Evolutionary conservation across 208 protist species (phyloP).

Genomic region (Acanthamoeba polyphaga): DNA sequence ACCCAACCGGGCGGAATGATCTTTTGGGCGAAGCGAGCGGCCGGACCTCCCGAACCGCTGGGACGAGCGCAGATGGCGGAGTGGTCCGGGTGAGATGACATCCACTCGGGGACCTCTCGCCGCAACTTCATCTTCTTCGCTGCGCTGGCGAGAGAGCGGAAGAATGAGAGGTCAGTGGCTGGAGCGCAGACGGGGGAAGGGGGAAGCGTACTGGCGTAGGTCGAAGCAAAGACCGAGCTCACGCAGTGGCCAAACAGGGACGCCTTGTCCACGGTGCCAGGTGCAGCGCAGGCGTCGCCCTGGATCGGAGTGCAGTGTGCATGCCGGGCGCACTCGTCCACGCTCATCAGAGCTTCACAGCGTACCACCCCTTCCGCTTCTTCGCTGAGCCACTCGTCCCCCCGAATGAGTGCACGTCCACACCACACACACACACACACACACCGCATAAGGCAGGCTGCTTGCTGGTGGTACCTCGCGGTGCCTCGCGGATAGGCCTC

Average conservation of each 20-base stretch:
- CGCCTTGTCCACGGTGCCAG: neutral
- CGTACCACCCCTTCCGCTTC: neutral
- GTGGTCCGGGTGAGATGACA: constrained; percentile 39
- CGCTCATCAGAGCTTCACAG: neutral
- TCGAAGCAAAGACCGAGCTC: neutral
- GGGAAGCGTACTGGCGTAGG: neutral
- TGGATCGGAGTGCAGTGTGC: neutral
- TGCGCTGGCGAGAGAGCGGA: neutral
- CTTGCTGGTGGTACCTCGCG: too few relatives aligned
- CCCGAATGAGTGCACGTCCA: too few relatives aligned
- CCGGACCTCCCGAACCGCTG: neutral
- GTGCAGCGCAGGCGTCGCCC: neutral
- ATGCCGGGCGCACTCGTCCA: neutral
- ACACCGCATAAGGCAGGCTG: too few relatives aligned
- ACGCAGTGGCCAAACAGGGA: constrained; percentile 49
- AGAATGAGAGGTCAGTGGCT: too few relatives aligned
- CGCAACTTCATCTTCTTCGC: neutral
- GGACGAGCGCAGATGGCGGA: constrained; percentile 23
- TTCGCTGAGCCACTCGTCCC: too few relatives aligned
- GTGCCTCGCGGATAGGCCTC: too few relatives aligned
- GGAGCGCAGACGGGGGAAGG: neutral
- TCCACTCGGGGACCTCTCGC: constrained; percentile 35
- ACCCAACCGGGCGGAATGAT: constrained; percentile 51
- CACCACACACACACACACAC: too few relatives aligned
- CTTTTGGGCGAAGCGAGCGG: neutral